phyloP scores from a whole-genome alignment of 2,329 filamentous ascomycete species.

The Volutella citrinella region DNA sequence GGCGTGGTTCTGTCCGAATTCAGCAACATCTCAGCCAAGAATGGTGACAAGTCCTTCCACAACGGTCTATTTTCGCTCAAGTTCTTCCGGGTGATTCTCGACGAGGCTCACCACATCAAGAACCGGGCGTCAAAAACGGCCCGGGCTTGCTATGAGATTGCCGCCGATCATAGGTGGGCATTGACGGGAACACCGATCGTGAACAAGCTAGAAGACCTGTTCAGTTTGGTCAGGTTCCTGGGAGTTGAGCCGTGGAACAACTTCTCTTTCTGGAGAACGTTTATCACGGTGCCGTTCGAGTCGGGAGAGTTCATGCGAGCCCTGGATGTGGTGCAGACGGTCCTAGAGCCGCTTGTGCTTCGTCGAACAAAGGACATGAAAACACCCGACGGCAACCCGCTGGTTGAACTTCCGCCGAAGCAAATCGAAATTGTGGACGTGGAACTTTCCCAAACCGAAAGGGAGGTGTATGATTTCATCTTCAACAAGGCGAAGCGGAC shows the following conservation, averaged over 20 bases:
- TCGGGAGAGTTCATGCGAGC: slow-evolving; percentile 92
- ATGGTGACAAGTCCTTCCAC: slow-evolving; percentile 62
- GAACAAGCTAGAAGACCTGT: slow-evolving; percentile 91
- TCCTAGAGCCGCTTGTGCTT: slow-evolving; percentile 92
- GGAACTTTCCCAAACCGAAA: slow-evolving; percentile 78
- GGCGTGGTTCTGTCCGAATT: slow-evolving; percentile 90
- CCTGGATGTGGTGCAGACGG: slow-evolving; percentile 94
- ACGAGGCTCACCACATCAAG: slow-evolving; percentile 95
- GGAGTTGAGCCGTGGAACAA: slow-evolving; percentile 97
- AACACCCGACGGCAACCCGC: slow-evolving; percentile 71
- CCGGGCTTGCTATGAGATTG: slow-evolving; percentile 88
- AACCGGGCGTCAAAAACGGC: slow-evolving; percentile 87
- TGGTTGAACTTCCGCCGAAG: slow-evolving; percentile 81
- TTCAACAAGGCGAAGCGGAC: slow-evolving; percentile 78
- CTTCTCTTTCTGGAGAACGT: slow-evolving; percentile 98
- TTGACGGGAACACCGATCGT: slow-evolving; percentile 96
- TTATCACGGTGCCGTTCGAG: slow-evolving; percentile 96
- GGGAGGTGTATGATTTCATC: slow-evolving; percentile 90
- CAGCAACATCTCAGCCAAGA: slow-evolving; percentile 61
- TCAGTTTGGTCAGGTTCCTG: slow-evolving; percentile 87
- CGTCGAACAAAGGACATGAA: slow-evolving; percentile 97
- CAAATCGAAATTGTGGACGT: slow-evolving; percentile 83
- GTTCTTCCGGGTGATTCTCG: slow-evolving; percentile 92
- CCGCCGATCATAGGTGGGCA: slow-evolving; percentile 84
- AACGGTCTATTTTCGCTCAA: slow-evolving; percentile 84